phyloP scores from a whole-genome alignment of 306 rosid genomes.

The Pterocarpus santalinus region DNA sequence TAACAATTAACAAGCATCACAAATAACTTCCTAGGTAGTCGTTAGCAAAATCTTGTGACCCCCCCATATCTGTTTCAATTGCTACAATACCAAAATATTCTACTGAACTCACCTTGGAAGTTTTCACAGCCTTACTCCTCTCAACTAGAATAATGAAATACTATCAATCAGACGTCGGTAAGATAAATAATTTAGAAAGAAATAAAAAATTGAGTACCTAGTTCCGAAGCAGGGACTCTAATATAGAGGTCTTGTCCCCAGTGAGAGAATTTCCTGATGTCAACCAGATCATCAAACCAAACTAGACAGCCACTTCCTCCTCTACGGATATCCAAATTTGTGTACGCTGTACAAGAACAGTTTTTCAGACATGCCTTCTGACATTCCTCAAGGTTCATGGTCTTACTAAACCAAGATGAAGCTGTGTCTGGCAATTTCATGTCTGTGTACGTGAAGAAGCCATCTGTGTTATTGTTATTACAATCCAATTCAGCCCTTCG shows the following conservation, averaged over 20 bases:
- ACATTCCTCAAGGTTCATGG: constrained; percentile 37
- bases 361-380: constrained; percentile 20
- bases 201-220: constrained; percentile 38
- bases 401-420: constrained; percentile 39
- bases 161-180: neutral
- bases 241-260: constrained; percentile 55
- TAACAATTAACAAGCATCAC: neutral
- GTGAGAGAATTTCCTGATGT: constrained; percentile 25
- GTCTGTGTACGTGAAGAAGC: constrained; percentile 6
- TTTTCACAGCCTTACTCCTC: no score
- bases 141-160: neutral
- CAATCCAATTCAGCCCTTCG: neutral
- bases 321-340: constrained; percentile 30
- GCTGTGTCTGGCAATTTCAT: constrained; percentile 51
- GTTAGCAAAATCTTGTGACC: constrained; percentile 1
- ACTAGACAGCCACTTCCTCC: constrained; percentile 52
- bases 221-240: constrained; percentile 52
- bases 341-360: constrained; percentile 50
- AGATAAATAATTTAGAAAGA: neutral
- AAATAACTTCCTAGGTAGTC: neutral
- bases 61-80: neutral
- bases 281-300: constrained; percentile 44
- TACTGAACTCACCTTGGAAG: no score
- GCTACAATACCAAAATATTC: neutral
- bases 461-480: neutral